phyloP scores from a whole-genome alignment of 73 alveolate genomes.

The Halteria grandinella region DNA sequence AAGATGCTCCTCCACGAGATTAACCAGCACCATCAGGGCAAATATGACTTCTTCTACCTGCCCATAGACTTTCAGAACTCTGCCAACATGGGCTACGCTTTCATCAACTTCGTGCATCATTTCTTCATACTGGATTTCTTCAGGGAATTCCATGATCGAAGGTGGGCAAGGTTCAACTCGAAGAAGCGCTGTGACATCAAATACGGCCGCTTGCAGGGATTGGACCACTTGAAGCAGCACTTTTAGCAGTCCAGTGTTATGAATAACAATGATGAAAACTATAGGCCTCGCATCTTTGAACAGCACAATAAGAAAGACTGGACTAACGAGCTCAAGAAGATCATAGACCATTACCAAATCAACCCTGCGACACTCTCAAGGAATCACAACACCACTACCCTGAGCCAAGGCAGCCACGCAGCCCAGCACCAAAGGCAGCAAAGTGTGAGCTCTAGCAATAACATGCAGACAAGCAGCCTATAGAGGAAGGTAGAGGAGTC shows the following conservation, averaged over 20 bases:
- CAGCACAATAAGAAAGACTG: not conserved
- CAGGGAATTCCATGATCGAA: slow-evolving; percentile 75
- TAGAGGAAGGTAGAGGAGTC: not conserved
- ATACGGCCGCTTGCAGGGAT: slow-evolving; percentile 86
- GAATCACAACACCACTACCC: not conserved
- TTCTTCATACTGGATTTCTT: slow-evolving; percentile 76
- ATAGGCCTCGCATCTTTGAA: slow-evolving; percentile 50
- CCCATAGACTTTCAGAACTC: slow-evolving; percentile 92
- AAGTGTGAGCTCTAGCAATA: not conserved
- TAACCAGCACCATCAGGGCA: slow-evolving; percentile 52
- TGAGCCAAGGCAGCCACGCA: not conserved
- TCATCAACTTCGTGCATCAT: slow-evolving; percentile 89
- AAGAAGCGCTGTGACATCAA: slow-evolving; percentile 78
- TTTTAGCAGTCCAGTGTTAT: slow-evolving; percentile 71
- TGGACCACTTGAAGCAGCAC: slow-evolving; percentile 65
- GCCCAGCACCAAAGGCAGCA: no score
- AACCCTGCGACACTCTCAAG: not conserved
- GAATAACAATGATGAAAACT: slow-evolving; percentile 38
- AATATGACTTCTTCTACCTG: slow-evolving; percentile 89
- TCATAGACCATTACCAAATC: not conserved
- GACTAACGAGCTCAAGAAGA: not conserved
- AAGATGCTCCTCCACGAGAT: slow-evolving; percentile 66
- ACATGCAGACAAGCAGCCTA: not conserved
- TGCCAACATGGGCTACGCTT: slow-evolving; percentile 96
- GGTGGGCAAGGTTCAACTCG: slow-evolving; percentile 80